phyloP scores from a whole-genome alignment of 768 basidiomycete species.

The Auricularia sp. region DNA sequence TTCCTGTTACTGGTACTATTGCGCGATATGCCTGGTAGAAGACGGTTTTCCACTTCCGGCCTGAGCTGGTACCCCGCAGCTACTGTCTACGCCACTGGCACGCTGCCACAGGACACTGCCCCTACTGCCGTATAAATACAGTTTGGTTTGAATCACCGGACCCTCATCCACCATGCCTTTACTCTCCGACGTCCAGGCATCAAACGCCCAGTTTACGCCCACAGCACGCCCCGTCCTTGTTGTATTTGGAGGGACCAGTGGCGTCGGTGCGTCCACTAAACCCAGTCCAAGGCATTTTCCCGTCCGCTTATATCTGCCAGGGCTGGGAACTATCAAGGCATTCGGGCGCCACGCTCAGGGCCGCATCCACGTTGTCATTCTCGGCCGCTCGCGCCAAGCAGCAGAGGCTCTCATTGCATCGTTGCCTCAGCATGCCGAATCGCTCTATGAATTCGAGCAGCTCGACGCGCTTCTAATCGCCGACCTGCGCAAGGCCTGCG shows the following conservation, averaged over 20 bases:
- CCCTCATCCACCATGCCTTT: constrained; percentile 10
- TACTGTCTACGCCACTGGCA: no score
- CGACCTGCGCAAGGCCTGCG: background rate
- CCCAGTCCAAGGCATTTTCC: no score
- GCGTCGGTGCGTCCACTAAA: background rate
- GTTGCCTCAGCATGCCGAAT: constrained; percentile 1
- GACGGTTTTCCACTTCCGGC: no score
- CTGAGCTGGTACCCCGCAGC: no score
- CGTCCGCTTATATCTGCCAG: background rate
- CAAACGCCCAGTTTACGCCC: constrained; percentile 3
- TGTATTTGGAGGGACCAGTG: constrained; percentile 11
- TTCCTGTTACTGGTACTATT: no score
- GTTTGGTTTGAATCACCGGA: no score
- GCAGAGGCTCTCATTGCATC: constrained; percentile 8
- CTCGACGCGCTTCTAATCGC: constrained; percentile 1
- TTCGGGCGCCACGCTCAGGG: constrained; percentile 8
- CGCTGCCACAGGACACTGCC: no score
- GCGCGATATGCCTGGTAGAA: no score
- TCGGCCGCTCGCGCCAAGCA: constrained; percentile 4
- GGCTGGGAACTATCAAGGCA: constrained; percentile 3
- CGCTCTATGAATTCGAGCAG: constrained; percentile 7
- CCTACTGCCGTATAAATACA: no score
- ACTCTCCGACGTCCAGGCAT: background rate
- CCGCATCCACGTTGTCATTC: constrained; percentile 6
- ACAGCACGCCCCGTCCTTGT: constrained; percentile 4